phyloP scores from a whole-genome alignment of 768 basidiomycete species.

The Suillus variegatus region DNA sequence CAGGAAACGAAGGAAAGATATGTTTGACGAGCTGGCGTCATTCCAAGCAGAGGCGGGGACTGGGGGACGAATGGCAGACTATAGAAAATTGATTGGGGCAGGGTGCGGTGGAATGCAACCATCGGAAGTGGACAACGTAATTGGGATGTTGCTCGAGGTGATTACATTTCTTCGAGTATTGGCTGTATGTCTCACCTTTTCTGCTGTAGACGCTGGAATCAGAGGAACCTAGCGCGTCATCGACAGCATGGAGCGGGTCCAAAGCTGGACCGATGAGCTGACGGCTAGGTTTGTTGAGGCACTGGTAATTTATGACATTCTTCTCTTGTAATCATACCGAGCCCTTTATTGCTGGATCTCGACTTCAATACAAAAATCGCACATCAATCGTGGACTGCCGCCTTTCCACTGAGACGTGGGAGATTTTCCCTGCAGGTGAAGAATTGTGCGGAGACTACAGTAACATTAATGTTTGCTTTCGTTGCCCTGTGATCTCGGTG shows the following conservation, averaged over 20 bases:
- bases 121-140: conserved; percentile 84
- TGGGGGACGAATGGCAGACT: conserved; percentile 85
- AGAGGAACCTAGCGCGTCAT: conserved; percentile 71
- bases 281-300: conserved; percentile 8
- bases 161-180: conserved; percentile 4
- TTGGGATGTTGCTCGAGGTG: conserved; percentile 85
- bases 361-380: neutral
- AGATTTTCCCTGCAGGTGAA: no score
- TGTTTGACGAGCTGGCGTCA: conserved; percentile 75
- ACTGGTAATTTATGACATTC: conserved; percentile 8
- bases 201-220: conserved; percentile 69
- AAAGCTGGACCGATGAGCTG: conserved; percentile 24
- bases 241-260: conserved; percentile 40
- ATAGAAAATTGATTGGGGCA: conserved; percentile 83
- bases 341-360: neutral
- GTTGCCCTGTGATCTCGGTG: no score
- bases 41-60: conserved; percentile 92
- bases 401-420: neutral
- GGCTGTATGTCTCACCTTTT: conserved; percentile 11
- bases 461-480: no score
- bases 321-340: conserved; percentile 13
- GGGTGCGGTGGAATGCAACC: conserved; percentile 87
- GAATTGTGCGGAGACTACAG: no score
- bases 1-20: conserved; percentile 64
- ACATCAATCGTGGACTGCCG: neutral